Conservation (phyloP, 2,329 filamentous ascomycete genomes). For the Periconia macrospinosa region DNA sequence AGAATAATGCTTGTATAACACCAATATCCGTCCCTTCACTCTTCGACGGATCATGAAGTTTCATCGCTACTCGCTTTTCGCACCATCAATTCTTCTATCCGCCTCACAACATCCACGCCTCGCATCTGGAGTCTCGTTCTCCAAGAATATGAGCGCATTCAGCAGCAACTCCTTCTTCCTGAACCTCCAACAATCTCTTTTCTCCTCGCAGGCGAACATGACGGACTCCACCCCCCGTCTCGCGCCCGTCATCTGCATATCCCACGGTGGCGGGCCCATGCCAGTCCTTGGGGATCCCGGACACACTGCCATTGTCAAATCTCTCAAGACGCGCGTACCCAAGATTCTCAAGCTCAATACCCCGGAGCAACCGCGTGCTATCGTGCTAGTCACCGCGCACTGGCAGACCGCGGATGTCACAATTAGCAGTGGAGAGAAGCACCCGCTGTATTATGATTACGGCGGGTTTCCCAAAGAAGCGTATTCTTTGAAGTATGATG, state of each 20-base stretch:
- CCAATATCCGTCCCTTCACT: neutral
- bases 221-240: constrained; percentile 20
- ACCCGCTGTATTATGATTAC: constrained; percentile 61
- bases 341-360: constrained; percentile 59
- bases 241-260: constrained; percentile 44
- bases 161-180: constrained; percentile 22
- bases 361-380: constrained; percentile 53
- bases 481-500: constrained; percentile 60
- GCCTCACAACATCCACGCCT: neutral
- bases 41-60: constrained; percentile 19
- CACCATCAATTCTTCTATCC: neutral
- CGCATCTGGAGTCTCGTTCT: constrained; percentile 8
- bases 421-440: constrained; percentile 54
- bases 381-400: constrained; percentile 62
- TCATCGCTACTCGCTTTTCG: constrained; percentile 1
- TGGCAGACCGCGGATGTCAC: constrained; percentile 56
- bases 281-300: constrained; percentile 59
- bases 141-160: constrained; percentile 19
- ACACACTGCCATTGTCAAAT: constrained; percentile 55
- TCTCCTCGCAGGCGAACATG: constrained; percentile 18
- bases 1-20: neutral
- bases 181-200: constrained; percentile 28
- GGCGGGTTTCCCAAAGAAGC: constrained; percentile 60
- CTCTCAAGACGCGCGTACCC: constrained; percentile 57
- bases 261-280: constrained; percentile 55